Evolutionary conservation across 371 early-diverging fungal species (phyloP), one percentile per base, ranked within the genome.

Genomic region (Umbelopsis sp.): DNA sequence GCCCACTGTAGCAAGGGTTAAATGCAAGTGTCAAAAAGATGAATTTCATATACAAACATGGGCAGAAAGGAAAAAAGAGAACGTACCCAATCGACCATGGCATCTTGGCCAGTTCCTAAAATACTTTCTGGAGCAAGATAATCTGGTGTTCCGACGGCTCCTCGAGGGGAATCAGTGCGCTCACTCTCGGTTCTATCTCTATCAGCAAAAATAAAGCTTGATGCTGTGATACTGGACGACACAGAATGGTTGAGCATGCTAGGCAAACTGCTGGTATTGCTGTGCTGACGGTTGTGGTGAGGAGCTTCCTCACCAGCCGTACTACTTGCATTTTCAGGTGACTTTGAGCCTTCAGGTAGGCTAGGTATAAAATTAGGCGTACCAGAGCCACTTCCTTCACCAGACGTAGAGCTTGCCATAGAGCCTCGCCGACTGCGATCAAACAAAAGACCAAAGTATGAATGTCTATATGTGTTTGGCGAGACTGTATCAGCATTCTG

Each of bases 101-200:
- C 84, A 70, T 92, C 95, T 72, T 96, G 94, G 9, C 93, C 91
- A 20, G 92, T 82, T 29, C 96, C 96, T 22, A 93, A 72, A 35
- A 99, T 93, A 69, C 92, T 92, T 76, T 99, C 99, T 0, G 98
- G 98, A 4, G 98, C 97, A 65, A 99, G 81, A 74, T 97, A 99
- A 75, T 97, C 99, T 0, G 99, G 99, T n/a, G 99, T 99, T 16
- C 99, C 99, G 10, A 95, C 94, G 57, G 83, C 83, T 35, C 66
- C 76, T 63, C 66, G 63, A 7, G 70, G 66, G 6, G 64, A 50
- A 16, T 74, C 62, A n/a, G 52, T 52, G 1, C 38, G 66, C 3
- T 69, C 51, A 25, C 64, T 52, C 37, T 65, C 57, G 1, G 14
- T 38, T 14, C 76, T 75, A 29, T 76, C 71, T n/a, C 76, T 75